Evolutionary conservation across 345 rosid species (phyloP).

Genomic region (Firmiana major): DNA sequence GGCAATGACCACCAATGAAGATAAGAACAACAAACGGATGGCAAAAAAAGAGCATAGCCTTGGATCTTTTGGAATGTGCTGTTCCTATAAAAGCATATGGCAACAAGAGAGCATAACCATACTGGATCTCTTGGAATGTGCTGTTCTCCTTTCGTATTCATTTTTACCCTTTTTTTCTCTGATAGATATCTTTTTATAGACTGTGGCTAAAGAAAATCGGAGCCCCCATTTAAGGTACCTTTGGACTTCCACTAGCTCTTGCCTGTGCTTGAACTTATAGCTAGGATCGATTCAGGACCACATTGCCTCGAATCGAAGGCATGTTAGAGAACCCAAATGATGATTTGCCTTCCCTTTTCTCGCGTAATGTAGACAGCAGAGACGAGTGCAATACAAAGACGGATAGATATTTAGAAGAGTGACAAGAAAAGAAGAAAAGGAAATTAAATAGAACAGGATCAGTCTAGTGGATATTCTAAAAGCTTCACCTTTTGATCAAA

Average conservation of each 20-base stretch:
- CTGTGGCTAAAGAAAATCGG: neutral
- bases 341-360: neutral
- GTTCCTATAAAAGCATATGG: neutral
- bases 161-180: neutral
- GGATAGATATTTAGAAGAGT: neutral
- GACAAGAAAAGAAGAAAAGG: neutral
- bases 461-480: neutral
- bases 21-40: neutral
- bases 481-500: too few species aligned
- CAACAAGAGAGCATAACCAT: conserved; percentile 1
- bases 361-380: too few species aligned
- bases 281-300: neutral
- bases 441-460: neutral
- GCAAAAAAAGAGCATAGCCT: neutral
- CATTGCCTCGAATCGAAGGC: neutral
- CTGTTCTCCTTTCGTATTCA: neutral
- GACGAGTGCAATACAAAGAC: neutral
- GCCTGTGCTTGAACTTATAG: neutral
- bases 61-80: conserved; percentile 12
- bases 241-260: neutral
- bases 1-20: neutral
- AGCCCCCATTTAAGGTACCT: neutral
- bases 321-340: neutral
- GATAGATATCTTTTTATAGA: neutral
- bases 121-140: conserved; percentile 3